A percentile compares a stretch with the other conserved stretches of the same genome.
Evolutionary conservation across 2,329 filamentous ascomycete genomes (phyloP).

Genomic region (Aspergillus carbonarius): DNA sequence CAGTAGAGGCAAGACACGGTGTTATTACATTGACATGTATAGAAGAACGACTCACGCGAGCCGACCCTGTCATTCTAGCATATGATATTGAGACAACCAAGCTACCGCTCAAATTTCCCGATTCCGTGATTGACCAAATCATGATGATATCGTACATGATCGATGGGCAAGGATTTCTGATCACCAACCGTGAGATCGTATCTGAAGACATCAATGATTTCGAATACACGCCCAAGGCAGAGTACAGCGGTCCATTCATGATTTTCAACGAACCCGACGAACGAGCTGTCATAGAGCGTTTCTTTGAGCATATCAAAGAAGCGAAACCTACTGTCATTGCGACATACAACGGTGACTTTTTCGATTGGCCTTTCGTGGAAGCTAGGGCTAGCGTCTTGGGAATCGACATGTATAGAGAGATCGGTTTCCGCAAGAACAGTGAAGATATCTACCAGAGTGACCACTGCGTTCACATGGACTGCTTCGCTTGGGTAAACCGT

Average conservation of each 20-base stretch:
- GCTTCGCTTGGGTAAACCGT: slow-evolving; percentile 98
- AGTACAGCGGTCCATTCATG: slow-evolving; percentile 93
- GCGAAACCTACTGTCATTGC: slow-evolving; percentile 93
- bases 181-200: slow-evolving; percentile 96
- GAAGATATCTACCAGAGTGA: slow-evolving; percentile 97
- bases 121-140: slow-evolving; percentile 89
- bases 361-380: slow-evolving; percentile 99
- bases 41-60: slow-evolving; percentile 81
- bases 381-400: slow-evolving; percentile 87
- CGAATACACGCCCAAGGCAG: slow-evolving; percentile 95
- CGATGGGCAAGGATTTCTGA: slow-evolving; percentile 94
- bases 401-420: slow-evolving; percentile 99
- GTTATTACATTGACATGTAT: slow-evolving; percentile 78
- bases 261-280: slow-evolving; percentile 98
- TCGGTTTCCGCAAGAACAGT: slow-evolving; percentile 90
- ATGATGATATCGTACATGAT: slow-evolving; percentile 99
- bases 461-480: slow-evolving; percentile 98
- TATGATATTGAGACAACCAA: slow-evolving; percentile 99
- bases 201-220: slow-evolving; percentile 97
- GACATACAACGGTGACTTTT: slow-evolving; percentile 99
- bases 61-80: slow-evolving; percentile 97
- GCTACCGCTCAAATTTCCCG: slow-evolving; percentile 91
- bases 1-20: slow-evolving; percentile 90
- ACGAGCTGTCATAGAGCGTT: slow-evolving; percentile 80
- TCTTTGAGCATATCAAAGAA: slow-evolving; percentile 94